Base-by-base conservation (phyloP, 257 asterid species). In the Rubia yunnanensis region DNA sequence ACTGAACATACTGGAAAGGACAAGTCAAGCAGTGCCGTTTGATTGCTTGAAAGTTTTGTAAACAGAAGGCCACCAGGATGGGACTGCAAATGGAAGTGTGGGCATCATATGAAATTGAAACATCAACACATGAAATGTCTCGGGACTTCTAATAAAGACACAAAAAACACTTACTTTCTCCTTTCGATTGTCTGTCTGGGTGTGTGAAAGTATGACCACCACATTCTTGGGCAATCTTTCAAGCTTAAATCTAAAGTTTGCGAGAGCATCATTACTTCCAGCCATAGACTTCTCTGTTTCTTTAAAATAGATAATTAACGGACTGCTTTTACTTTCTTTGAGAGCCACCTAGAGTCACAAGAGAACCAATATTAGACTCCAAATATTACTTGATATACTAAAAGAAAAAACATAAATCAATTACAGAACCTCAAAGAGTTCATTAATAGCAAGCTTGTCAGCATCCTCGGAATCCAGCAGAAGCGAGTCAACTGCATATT, bases 21-120 rank as follows among this genome's bases (percentile, higher is more conserved):
- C 66, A 92, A 89, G 82, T 92, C 98, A 48, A 92, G 95, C 74
- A 92, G 66, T 49, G 98, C 95, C 31, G 95, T 85, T 77, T 92
- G 98, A 83, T 81, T 86, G 87, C 96, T 77, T 69, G 95, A 96
- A 70, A 88, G 87, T 75, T 88, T 86, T 24, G 95, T 85, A 76
- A 92, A 87, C 61, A 91, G 79, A 77, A 86, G 75, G 64, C 95
- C 96, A 36, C 94, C 90, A 65, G 95, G 84, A 76, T 86, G 95
- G 68, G 92, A 77, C 98, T 91, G 85, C 7, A 57, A 72, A 52
- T 61, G 60, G 59, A 65, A 34, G 77, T 54, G 44, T 32, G 36
- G 36, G 49, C n/a, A 31, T 64, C 57, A 59, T 64, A 62, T 73
- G 36, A 26, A 34, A 30, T 17, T 23, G 22, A 50, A 22, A 46